phyloP scores from a whole-genome alignment of 208 protist genomes.

The Plasmodiophora brassicae region DNA sequence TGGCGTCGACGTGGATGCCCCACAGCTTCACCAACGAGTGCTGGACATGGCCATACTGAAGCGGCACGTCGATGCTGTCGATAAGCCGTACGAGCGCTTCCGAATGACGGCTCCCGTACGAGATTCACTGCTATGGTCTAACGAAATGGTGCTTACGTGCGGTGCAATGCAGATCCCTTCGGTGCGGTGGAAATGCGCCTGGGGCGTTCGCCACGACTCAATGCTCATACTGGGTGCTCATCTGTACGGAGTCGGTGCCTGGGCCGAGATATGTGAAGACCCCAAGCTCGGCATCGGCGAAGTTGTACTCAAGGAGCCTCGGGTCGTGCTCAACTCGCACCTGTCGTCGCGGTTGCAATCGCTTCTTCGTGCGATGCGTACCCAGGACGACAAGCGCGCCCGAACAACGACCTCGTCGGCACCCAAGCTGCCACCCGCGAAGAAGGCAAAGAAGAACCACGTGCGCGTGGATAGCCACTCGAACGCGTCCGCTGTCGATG shows the following conservation, averaged over 20 bases:
- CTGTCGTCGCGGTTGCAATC: background rate
- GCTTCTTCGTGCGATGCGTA: background rate
- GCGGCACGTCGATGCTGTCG: background rate
- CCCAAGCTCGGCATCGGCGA: background rate
- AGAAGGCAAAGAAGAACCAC: too few species aligned
- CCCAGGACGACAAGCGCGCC: too few species aligned
- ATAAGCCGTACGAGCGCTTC: background rate
- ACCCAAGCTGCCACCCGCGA: too few species aligned
- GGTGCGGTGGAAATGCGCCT: background rate
- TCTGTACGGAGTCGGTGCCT: background rate
- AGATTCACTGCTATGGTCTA: background rate
- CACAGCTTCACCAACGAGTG: background rate
- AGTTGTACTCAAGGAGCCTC: background rate
- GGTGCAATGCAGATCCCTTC: background rate
- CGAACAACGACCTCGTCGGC: too few species aligned
- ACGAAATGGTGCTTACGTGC: background rate
- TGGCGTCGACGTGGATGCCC: background rate
- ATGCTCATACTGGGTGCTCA: background rate
- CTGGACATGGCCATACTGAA: background rate
- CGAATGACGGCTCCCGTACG: background rate
- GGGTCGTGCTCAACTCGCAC: background rate
- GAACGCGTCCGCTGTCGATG: too few species aligned
- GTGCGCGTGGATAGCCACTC: too few species aligned
- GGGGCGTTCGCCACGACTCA: background rate
- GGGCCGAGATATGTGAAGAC: background rate